Conservation (phyloP, 1,284 basidiomycete genomes). For the Trichosporon ovoides region DNA sequence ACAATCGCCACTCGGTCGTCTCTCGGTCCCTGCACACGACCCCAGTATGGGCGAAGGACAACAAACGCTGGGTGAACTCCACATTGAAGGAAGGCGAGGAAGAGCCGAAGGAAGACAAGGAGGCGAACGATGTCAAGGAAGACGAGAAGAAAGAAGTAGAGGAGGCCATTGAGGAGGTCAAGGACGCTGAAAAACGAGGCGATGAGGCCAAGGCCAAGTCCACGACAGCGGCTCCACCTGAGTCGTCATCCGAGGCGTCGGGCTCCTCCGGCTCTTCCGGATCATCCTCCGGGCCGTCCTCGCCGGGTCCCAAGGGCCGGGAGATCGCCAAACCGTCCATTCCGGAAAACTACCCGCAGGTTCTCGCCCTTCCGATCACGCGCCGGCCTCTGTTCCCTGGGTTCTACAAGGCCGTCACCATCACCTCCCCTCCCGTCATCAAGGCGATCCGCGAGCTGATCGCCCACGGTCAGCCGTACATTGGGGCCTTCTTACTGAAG, state of each 20-base stretch:
- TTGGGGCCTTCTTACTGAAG: conserved; percentile 95
- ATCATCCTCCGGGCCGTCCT: conserved; percentile 1
- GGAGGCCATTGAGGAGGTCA: conserved; percentile 12
- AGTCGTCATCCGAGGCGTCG: conserved; percentile 8
- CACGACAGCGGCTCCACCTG: conserved; percentile 6
- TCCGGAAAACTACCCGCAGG: conserved; percentile 85
- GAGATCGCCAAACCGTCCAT: conserved; percentile 66
- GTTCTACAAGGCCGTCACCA: conserved; percentile 95
- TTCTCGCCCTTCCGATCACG: conserved; percentile 91
- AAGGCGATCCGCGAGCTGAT: conserved; percentile 94
- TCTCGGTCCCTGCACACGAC: conserved; percentile 25
- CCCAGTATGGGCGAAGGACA: conserved; percentile 30
- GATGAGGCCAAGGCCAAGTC: conserved; percentile 6
- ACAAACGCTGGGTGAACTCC: conserved; percentile 44
- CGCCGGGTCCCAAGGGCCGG: conserved; percentile 13
- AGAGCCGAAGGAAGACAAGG: conserved; percentile 17
- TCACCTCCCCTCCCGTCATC: conserved; percentile 84
- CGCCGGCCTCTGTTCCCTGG: conserved; percentile 94
- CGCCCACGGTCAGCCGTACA: conserved; percentile 92
- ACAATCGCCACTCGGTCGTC: neutral
- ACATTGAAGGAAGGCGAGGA: conserved; percentile 20
- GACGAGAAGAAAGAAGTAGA: conserved; percentile 18
- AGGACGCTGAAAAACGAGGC: conserved; percentile 3
- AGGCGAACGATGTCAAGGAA: conserved; percentile 18
- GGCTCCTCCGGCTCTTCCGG: conserved; percentile 7